These are phyloP conservation scores for Aspergillus cejpii DNA, from an alignment of 2,329 filamentous ascomycete species.

Conservation along the genomic window DNA sequence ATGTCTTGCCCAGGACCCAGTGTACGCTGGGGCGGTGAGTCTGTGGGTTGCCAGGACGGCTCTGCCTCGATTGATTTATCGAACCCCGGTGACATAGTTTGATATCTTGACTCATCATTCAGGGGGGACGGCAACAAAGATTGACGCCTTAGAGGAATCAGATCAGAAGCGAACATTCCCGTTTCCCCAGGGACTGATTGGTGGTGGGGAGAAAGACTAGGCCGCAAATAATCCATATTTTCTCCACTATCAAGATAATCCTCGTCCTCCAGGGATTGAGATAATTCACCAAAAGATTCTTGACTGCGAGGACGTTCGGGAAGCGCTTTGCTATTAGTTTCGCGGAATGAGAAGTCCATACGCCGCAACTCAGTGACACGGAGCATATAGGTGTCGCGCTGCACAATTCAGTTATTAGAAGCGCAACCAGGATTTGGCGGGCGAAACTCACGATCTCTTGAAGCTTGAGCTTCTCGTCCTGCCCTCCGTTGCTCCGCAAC, in stretches of 20 bases:
- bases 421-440: slow-evolving; percentile 7
- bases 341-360: slow-evolving; percentile 51
- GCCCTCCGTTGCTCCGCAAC: slow-evolving; percentile 70
- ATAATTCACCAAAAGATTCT: slow-evolving; percentile 43
- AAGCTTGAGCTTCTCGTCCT: slow-evolving; percentile 75
- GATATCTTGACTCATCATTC: slow-evolving; percentile 23
- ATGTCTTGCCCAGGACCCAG: neutral
- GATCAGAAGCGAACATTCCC: slow-evolving; percentile 22
- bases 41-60: slow-evolving; percentile 12
- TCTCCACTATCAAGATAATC: slow-evolving; percentile 43
- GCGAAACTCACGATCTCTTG: slow-evolving; percentile 74
- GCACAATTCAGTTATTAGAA: slow-evolving; percentile 10
- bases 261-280: slow-evolving; percentile 33
- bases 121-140: slow-evolving; percentile 34
- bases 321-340: slow-evolving; percentile 62
- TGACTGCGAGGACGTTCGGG: slow-evolving; percentile 63
- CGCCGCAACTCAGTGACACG: slow-evolving; percentile 81
- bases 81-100: slow-evolving; percentile 7
- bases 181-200: slow-evolving; percentile 21
- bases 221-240: slow-evolving; percentile 48
- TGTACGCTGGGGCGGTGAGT: neutral
- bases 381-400: slow-evolving; percentile 84
- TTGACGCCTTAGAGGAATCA: slow-evolving; percentile 34
- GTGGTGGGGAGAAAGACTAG: slow-evolving; percentile 41
- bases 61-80: slow-evolving; percentile 42